Conservation (phyloP, 176 grass and related monocot genomes). For the Typha latifolia region DNA sequence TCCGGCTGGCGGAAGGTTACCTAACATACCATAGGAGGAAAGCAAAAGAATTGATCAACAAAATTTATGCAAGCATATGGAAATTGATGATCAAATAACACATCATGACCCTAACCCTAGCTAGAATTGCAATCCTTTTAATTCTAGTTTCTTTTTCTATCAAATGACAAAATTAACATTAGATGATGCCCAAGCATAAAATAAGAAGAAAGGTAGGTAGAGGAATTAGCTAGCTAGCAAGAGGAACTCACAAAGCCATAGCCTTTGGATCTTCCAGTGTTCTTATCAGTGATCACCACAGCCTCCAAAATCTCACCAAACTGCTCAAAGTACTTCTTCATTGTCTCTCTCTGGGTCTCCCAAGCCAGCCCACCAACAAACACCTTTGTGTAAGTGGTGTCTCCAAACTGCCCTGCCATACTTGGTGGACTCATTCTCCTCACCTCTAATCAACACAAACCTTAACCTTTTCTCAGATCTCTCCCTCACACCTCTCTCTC, state of each 20-base stretch:
- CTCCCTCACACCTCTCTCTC: not conserved
- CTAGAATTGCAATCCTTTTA: too few species aligned
- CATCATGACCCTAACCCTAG: too few species aligned
- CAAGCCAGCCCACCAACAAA: conserved; percentile 94
- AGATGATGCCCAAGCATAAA: too few species aligned
- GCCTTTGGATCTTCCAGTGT: conserved; percentile 96
- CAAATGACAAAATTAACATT: too few species aligned
- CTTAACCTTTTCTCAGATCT: conserved; percentile 7
- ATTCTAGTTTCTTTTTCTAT: too few species aligned
- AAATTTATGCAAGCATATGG: too few species aligned
- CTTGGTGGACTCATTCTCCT: conserved; percentile 40
- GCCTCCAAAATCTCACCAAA: conserved; percentile 98
- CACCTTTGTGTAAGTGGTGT: conserved; percentile 97
- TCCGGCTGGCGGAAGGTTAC: conserved; percentile 91
- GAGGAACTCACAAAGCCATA: conserved; percentile 80
- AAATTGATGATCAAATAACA: too few species aligned
- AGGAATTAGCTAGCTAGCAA: not conserved
- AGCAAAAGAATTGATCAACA: not conserved
- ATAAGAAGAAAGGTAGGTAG: not conserved
- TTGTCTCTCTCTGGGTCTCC: conserved; percentile 95
- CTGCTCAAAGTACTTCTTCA: conserved; percentile 97
- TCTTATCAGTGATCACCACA: conserved; percentile 98
- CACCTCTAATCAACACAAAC: too few species aligned
- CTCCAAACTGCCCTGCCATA: conserved; percentile 81
- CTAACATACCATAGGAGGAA: conserved; percentile 12